Conservation (phyloP, 257 asterid species). For the Forsythia viridissima region DNA sequence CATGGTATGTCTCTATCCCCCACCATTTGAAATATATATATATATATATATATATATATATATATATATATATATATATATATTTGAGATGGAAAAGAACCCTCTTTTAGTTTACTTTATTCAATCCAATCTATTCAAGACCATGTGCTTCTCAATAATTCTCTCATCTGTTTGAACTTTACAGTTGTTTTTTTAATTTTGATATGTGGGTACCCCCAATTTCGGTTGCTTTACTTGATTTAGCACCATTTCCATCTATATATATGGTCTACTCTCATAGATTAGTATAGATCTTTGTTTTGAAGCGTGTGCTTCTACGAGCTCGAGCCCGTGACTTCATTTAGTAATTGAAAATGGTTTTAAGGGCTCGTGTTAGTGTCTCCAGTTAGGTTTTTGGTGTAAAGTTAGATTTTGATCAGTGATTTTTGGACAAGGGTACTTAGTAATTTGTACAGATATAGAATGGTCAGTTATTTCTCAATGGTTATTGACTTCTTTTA, state of each 20-base stretch:
- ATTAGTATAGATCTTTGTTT: slow-evolving; percentile 18
- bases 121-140: slow-evolving; percentile 4
- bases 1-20: slow-evolving; percentile 33
- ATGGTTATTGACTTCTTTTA: neutral
- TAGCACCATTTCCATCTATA: slow-evolving; percentile 9
- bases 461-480: neutral
- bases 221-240: slow-evolving; percentile 26
- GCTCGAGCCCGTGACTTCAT: neutral
- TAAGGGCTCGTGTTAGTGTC: too few relatives aligned
- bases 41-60: too few relatives aligned
- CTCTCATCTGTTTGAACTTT: slow-evolving; percentile 25
- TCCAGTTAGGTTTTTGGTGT: neutral
- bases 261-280: slow-evolving; percentile 10
- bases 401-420: neutral
- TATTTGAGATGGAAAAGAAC: slow-evolving; percentile 14
- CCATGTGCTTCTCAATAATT: slow-evolving; percentile 38
- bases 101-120: slow-evolving; percentile 15
- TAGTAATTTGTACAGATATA: neutral
- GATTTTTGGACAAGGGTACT: neutral
- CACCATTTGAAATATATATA: neutral
- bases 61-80: too few relatives aligned
- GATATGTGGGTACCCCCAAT: slow-evolving; percentile 38
- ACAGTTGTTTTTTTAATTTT: slow-evolving; percentile 35
- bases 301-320: neutral
- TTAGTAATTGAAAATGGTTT: slow-evolving; percentile 4